Evolutionary conservation across 257 asterid species (phyloP), one percentile per base, ranked within the genome.

Genomic region (Paulownia fortunei): DNA sequence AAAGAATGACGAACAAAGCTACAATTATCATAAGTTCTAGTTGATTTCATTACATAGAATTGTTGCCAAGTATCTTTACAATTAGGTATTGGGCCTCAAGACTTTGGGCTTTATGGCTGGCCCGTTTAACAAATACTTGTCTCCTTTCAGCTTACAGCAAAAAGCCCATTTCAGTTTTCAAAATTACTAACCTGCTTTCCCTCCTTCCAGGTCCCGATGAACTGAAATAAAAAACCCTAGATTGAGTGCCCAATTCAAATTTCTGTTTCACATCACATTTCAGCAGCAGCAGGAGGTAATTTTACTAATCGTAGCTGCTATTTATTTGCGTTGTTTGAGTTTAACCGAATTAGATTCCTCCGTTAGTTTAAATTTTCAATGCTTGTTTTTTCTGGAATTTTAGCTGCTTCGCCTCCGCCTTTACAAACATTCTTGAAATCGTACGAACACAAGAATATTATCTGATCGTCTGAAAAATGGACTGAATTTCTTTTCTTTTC

Each of bases 211-310:
- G 18, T 39, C 52, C 34, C 26, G 23, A 55, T 23, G 60, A 39
- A 42, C 74, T 8, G 49, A 54, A 60, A 12, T 30, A 30, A 67
- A 1, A 76, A 78, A 69, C 77, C 86, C 86, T 78, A 73, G 70
- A 73, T 67, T 73, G 26, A 11, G 21, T 52, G 1, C 24, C 42
- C 72, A 69, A 69, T 74, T 79, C 51, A 18, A 74, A 41, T 60
- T 82, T 46, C 67, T n/a, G 30, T 8, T 76, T 56, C 47, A 18
- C 30, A 21, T 30, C 21, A 39, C 68, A 19, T 69, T 69, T 54
- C 76, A 59, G 8, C 54, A 10, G 23, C 32, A 23, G 19, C 8
- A 44, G 54, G 52, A 44, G 54, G 52, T 72, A 72, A 15, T 58
- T 55, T 6, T 55, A 13, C 66, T 54, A 9, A 16, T 30, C 3